Percentiles rank a stretch among this genome's conserved stretches.
Conservation (phyloP, 2,329 filamentous ascomycete genomes). For the Diaporthe nobilis region DNA sequence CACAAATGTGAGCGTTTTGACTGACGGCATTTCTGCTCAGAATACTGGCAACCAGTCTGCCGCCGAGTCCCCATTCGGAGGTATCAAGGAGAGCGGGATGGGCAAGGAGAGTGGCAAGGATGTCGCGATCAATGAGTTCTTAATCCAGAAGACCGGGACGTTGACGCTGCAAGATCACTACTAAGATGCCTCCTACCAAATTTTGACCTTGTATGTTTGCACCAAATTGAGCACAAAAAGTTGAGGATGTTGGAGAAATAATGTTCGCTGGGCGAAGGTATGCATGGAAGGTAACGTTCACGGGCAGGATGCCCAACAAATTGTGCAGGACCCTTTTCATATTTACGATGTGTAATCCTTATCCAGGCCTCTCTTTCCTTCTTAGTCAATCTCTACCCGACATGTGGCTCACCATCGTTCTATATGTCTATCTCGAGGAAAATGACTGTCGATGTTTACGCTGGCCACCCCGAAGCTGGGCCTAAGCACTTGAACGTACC, state of each 20-base stretch:
- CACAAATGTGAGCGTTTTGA: too few species aligned
- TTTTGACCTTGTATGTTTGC: background rate
- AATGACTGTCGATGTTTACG: background rate
- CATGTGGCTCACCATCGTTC: background rate
- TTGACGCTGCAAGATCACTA: slow-evolving; percentile 38
- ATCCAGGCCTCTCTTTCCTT: background rate
- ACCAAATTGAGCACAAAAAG: too few species aligned
- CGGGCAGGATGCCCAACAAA: background rate
- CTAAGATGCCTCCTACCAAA: background rate
- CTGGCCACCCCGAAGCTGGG: too few species aligned
- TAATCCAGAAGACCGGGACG: slow-evolving; percentile 42
- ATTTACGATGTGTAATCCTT: background rate
- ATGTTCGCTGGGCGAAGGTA: background rate
- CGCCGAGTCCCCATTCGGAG: slow-evolving; percentile 46
- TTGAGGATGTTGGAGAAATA: too few species aligned
- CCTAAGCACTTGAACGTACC: background rate
- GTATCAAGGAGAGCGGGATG: slow-evolving; percentile 45
- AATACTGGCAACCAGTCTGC: slow-evolving; percentile 57
- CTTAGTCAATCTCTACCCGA: background rate
- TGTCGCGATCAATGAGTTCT: slow-evolving; percentile 43
- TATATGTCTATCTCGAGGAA: background rate
- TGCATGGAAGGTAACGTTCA: background rate
- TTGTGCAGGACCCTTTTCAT: background rate
- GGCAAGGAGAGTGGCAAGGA: slow-evolving; percentile 45
- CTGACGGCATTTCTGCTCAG: background rate